A percentile compares a stretch with the other conserved stretches of the same genome.
Evolutionary conservation across 1,284 basidiomycete species (phyloP).

Genomic region (Neolentinus lepideus): DNA sequence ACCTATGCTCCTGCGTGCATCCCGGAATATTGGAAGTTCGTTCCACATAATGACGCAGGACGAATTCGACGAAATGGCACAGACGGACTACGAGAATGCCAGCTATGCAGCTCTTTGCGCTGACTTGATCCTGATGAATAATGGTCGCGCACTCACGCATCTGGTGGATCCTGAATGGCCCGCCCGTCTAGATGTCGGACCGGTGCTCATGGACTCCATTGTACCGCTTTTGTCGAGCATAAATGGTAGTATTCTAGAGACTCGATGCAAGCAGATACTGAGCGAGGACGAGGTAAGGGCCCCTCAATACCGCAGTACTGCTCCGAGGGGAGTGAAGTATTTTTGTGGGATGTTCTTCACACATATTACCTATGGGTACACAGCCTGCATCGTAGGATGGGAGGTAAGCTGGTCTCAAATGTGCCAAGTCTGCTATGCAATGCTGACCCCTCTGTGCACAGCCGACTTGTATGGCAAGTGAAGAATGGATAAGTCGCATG

Average conservation of each 20-base stretch:
- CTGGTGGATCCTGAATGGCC: neutral
- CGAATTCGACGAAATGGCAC: neutral
- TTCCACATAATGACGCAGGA: neutral
- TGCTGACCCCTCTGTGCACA: conserved; percentile 14
- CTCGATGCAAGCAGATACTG: neutral
- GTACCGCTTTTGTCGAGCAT: neutral
- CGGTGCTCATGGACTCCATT: neutral
- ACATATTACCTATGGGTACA: conserved; percentile 34
- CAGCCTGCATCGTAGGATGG: conserved; percentile 46
- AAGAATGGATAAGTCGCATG: conserved; percentile 41
- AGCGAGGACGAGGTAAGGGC: neutral
- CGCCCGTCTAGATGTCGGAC: neutral
- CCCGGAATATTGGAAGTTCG: conserved; percentile 1
- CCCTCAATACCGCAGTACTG: neutral
- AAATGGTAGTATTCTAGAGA: neutral
- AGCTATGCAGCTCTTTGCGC: conserved; percentile 1
- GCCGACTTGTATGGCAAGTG: conserved; percentile 34
- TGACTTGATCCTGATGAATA: neutral
- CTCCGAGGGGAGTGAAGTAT: conserved; percentile 22
- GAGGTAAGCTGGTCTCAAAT: conserved; percentile 30
- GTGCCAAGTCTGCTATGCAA: neutral
- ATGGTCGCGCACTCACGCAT: neutral
- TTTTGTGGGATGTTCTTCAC: conserved; percentile 48
- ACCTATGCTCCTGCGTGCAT: conserved; percentile 3
- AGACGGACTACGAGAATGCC: neutral